phyloP scores from a whole-genome alignment of 441 rosid species.

The Flueggea neowawraea region DNA sequence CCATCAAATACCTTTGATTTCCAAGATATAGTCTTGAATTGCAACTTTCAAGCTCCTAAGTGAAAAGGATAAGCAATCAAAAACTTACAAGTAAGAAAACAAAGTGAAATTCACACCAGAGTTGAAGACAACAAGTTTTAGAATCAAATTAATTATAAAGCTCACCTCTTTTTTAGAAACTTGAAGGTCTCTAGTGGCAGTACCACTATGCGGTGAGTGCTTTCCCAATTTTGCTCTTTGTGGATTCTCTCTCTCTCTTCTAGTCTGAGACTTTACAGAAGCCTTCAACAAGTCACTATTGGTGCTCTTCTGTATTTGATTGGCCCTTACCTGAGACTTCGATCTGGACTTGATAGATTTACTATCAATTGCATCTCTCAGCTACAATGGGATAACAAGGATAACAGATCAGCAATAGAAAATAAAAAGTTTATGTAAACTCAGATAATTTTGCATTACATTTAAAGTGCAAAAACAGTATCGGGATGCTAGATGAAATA shows the following conservation, averaged over 20 bases:
- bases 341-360: conserved; percentile 16
- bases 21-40: conserved; percentile 28
- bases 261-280: conserved; percentile 22
- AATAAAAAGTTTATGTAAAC: neutral
- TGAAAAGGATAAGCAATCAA: conserved; percentile 9
- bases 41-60: conserved; percentile 37
- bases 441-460: no score
- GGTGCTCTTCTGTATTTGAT: conserved; percentile 17
- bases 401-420: neutral
- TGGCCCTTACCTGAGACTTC: conserved; percentile 23
- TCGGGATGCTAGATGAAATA: no score
- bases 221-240: conserved; percentile 28
- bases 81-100: neutral
- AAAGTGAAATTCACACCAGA: neutral
- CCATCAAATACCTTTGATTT: conserved; percentile 42
- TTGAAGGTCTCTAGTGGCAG: conserved; percentile 25
- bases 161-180: conserved; percentile 36
- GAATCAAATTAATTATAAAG: neutral
- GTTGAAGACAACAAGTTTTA: neutral
- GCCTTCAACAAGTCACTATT: conserved; percentile 18
- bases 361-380: conserved; percentile 14
- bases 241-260: conserved; percentile 26
- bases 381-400: conserved; percentile 20
- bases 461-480: no score
- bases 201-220: conserved; percentile 19